Percentiles rank a stretch among this genome's conserved stretches.
phyloP scores from a whole-genome alignment of 129 eudicot genomes.

The Cynara cardunculus region DNA sequence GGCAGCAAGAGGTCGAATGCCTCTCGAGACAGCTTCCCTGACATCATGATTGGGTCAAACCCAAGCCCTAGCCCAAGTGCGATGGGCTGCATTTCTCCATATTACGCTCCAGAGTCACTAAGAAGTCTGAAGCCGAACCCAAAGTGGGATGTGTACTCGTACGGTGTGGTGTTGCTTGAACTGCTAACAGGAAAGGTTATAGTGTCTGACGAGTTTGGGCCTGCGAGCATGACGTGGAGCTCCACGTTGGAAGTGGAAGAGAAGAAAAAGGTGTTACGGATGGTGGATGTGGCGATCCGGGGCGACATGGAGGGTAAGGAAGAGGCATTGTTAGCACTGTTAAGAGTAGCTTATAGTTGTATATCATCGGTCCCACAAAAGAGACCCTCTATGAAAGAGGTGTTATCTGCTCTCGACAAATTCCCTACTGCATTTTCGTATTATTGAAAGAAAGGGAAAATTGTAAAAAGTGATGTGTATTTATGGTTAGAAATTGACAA shows the following conservation, averaged over 20 bases:
- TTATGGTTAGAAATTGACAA: constrained; percentile 33
- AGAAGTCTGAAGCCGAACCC: constrained; percentile 74
- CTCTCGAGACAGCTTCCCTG: constrained; percentile 81
- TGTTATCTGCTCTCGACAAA: constrained; percentile 68
- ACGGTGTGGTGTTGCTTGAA: constrained; percentile 88
- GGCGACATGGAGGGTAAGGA: constrained; percentile 93
- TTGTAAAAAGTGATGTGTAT: constrained; percentile 30
- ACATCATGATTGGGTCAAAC: constrained; percentile 42
- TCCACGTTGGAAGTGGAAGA: constrained; percentile 53
- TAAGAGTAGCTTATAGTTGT: constrained; percentile 75
- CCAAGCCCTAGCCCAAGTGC: constrained; percentile 90
- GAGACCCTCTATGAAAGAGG: constrained; percentile 97
- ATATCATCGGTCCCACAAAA: constrained; percentile 78
- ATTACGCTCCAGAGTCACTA: constrained; percentile 86
- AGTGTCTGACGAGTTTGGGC: constrained; percentile 70
- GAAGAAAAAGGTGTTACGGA: constrained; percentile 57
- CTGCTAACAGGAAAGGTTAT: constrained; percentile 75
- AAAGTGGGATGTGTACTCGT: constrained; percentile 92
- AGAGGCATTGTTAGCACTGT: constrained; percentile 58
- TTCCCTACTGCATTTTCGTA: constrained; percentile 53
- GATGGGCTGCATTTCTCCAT: constrained; percentile 59
- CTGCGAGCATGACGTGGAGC: constrained; percentile 40
- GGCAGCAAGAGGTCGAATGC: constrained; percentile 86
- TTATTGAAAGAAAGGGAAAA: constrained; percentile 17
- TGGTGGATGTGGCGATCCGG: constrained; percentile 83